Percentiles rank a stretch among this genome's conserved stretches.
phyloP scores from a whole-genome alignment of 1,139 yeast genomes.

The Sugiyamaella grinbergsii region DNA sequence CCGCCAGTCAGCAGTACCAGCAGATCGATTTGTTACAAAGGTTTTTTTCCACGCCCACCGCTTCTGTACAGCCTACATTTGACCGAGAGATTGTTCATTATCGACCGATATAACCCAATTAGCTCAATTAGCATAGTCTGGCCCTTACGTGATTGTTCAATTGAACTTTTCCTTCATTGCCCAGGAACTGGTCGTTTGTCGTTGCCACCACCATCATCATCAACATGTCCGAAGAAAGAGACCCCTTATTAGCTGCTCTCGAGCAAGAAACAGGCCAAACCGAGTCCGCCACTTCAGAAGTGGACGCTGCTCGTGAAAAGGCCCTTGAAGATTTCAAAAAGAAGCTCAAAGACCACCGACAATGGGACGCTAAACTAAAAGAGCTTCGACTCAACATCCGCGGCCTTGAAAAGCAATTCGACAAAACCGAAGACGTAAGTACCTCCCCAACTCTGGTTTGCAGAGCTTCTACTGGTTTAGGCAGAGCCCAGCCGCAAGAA shows the following conservation, averaged over 20 bases:
- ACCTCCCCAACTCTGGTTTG: too few relatives aligned
- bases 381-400: conserved; percentile 81
- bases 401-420: conserved; percentile 80
- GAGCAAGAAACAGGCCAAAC: conserved; percentile 34
- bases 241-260: conserved; percentile 41
- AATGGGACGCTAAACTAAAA: conserved; percentile 91
- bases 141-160: too few relatives aligned
- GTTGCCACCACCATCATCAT: conserved; percentile 12
- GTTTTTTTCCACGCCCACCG: too few relatives aligned
- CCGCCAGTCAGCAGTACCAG: background rate
- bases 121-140: too few relatives aligned
- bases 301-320: conserved; percentile 74
- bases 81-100: too few relatives aligned
- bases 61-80: too few relatives aligned
- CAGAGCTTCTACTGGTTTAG: too few relatives aligned
- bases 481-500: too few relatives aligned
- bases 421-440: conserved; percentile 78
- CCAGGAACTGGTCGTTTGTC: background rate
- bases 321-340: conserved; percentile 81
- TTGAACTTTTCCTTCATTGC: background rate
- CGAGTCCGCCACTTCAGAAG: conserved; percentile 30
- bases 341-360: conserved; percentile 88
- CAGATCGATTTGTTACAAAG: too few relatives aligned
- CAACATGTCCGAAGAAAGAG: conserved; percentile 33
- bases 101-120: too few relatives aligned